Conservation (phyloP, 257 asterid species). For the Solanum sejunctum region DNA sequence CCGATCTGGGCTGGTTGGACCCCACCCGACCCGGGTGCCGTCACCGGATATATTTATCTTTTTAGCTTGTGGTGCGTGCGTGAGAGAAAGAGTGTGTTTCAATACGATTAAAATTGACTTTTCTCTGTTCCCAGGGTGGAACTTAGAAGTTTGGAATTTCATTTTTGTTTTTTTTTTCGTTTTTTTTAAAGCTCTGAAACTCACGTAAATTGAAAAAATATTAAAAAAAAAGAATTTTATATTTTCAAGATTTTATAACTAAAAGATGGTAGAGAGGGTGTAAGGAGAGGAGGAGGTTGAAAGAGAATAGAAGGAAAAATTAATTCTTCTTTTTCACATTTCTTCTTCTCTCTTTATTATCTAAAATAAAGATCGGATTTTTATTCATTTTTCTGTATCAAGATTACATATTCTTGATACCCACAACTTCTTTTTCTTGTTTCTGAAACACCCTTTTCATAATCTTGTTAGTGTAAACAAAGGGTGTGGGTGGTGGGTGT, state of each 20-base stretch:
- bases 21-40: no score
- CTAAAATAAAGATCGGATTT: neutral
- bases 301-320: neutral
- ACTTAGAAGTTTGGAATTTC: neutral
- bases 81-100: neutral
- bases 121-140: neutral
- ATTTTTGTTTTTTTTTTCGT: neutral
- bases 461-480: neutral
- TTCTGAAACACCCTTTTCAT: neutral
- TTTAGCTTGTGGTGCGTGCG: neutral
- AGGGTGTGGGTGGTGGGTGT: neutral
- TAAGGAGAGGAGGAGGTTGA: neutral
- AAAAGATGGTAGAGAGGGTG: neutral
- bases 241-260: neutral
- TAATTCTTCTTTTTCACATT: constrained; percentile 12
- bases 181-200: constrained; percentile 13
- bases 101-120: constrained; percentile 10
- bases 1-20: no score
- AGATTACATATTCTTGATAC: neutral
- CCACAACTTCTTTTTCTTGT: neutral
- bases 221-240: neutral
- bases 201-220: neutral
- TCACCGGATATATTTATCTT: neutral
- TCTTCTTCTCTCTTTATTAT: constrained; percentile 17
- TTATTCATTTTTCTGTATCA: neutral